These are phyloP conservation scores for Celoporthe dispersa DNA, from an alignment of 2,329 filamentous ascomycete genomes.

Conservation along the genomic window DNA sequence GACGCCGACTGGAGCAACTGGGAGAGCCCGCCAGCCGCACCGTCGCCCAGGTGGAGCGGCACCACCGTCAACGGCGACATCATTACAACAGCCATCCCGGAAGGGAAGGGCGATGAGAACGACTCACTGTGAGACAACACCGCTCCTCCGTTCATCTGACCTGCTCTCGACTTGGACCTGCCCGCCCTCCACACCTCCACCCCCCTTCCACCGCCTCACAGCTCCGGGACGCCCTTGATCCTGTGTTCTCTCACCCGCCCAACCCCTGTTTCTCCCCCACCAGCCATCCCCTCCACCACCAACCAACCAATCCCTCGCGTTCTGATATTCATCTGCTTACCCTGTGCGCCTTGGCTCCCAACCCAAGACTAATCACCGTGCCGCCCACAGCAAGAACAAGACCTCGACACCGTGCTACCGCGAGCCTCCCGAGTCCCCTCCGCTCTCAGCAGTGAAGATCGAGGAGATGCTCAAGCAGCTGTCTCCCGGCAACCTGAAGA, in stretches of 20 bases:
- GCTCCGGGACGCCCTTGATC: neutral
- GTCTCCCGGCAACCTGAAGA: constrained; percentile 76
- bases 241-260: neutral
- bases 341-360: constrained; percentile 25
- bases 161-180: neutral
- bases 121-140: constrained; percentile 52
- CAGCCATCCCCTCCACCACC: neutral
- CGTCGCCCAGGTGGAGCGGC: constrained; percentile 67
- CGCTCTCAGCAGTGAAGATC: constrained; percentile 47
- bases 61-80: constrained; percentile 59
- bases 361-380: constrained; percentile 29
- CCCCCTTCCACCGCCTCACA: neutral
- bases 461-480: constrained; percentile 70
- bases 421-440: constrained; percentile 36
- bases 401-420: constrained; percentile 16
- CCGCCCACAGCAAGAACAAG: constrained; percentile 30
- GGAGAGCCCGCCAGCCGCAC: constrained; percentile 56
- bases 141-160: constrained; percentile 6
- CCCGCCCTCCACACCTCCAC: neutral
- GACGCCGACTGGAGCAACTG: constrained; percentile 70
- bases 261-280: neutral
- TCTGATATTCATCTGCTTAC: constrained; percentile 29
- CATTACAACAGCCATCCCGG: constrained; percentile 47
- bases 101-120: constrained; percentile 50
- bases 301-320: neutral